Conservation (phyloP, 179 eudicot genomes). For the Monotropa hypopitys region DNA sequence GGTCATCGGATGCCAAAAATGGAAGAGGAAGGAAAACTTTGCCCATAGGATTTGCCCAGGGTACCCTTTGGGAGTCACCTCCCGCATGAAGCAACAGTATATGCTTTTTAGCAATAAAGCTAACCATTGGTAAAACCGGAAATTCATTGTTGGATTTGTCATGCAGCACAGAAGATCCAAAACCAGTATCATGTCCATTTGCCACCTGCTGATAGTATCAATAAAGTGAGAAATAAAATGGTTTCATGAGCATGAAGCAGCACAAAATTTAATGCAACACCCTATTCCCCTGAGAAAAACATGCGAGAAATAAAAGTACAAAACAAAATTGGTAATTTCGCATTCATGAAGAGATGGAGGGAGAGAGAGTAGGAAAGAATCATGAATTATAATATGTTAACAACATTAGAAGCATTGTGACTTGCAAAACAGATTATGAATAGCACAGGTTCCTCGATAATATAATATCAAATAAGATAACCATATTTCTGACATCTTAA, state of each 20-base stretch:
- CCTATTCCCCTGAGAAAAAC: neutral
- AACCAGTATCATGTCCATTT: slow-evolving; percentile 17
- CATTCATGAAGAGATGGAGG: neutral
- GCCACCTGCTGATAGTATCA: slow-evolving; percentile 33
- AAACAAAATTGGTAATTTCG: neutral
- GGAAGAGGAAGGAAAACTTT: slow-evolving; percentile 97
- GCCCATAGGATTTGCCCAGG: slow-evolving; percentile 99
- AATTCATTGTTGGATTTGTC: slow-evolving; percentile 33
- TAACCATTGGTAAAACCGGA: slow-evolving; percentile 23
- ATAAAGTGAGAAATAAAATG: slow-evolving; percentile 10
- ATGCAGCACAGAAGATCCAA: slow-evolving; percentile 16
- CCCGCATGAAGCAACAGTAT: slow-evolving; percentile 94
- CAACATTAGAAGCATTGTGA: neutral
- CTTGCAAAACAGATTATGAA: neutral
- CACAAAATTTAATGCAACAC: neutral
- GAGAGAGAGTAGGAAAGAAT: neutral
- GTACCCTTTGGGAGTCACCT: slow-evolving; percentile 98
- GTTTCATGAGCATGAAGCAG: slow-evolving; percentile 8
- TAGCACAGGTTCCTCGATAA: neutral
- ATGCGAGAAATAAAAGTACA: neutral
- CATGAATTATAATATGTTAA: neutral
- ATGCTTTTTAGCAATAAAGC: slow-evolving; percentile 53
- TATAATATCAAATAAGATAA: neutral
- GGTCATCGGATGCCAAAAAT: slow-evolving; percentile 86
- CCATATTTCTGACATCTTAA: neutral